A percentile compares a stretch with the other conserved stretches of the same genome.
Evolutionary conservation across 257 asterid species (phyloP).

Genomic region (Solanum chmielewskii): DNA sequence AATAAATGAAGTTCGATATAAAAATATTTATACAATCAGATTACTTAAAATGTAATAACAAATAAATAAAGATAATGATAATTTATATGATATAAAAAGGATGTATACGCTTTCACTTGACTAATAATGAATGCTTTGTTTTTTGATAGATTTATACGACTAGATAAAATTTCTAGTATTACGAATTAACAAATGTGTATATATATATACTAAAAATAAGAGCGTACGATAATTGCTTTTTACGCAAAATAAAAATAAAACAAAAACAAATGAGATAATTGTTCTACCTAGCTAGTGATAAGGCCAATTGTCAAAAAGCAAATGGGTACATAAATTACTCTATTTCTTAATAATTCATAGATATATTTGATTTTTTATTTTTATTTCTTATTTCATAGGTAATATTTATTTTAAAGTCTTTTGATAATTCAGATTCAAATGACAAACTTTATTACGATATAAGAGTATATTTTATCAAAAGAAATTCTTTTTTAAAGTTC

Average conservation of each 20-base stretch:
- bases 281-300: background rate
- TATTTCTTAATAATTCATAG: background rate
- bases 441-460: too few species aligned
- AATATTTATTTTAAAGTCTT: too few species aligned
- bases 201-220: too few species aligned
- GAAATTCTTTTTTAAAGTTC: background rate
- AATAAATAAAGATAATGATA: background rate
- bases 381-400: too few species aligned
- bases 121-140: too few species aligned
- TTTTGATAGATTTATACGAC: too few species aligned
- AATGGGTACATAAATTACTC: background rate
- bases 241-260: background rate
- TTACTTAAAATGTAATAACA: background rate
- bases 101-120: too few species aligned
- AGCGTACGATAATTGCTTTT: background rate
- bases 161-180: background rate
- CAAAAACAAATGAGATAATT: background rate
- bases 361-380: background rate
- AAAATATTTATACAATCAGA: background rate
- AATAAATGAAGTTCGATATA: too few species aligned
- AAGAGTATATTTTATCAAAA: too few species aligned
- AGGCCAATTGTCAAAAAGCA: background rate
- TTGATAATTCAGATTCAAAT: too few species aligned
- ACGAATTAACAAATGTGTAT: too few species aligned
- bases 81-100: too few species aligned